phyloP scores from a whole-genome alignment of 768 basidiomycete species.

The Coprinopsis marcescibilis region DNA sequence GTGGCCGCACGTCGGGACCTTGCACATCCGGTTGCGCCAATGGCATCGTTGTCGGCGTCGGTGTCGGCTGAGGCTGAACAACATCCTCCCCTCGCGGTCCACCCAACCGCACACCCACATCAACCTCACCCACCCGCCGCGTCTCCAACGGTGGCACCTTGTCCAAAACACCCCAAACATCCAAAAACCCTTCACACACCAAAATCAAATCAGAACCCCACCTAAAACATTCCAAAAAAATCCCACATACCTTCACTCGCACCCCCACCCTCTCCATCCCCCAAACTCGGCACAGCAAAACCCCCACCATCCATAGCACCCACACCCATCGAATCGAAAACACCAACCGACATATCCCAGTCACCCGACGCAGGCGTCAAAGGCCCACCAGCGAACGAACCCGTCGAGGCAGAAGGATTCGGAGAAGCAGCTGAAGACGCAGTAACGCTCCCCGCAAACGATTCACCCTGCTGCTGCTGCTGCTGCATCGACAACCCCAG shows the following conservation, averaged over 20 bases:
- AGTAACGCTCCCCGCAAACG: neutral
- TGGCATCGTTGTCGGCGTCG: neutral
- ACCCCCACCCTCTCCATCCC: neutral
- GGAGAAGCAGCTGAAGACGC: slow-evolving; percentile 23
- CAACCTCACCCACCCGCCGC: slow-evolving; percentile 22
- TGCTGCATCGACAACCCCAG: neutral
- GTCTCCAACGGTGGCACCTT: slow-evolving; percentile 10
- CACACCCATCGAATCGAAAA: slow-evolving; percentile 18
- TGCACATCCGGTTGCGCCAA: neutral
- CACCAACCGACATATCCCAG: slow-evolving; percentile 30
- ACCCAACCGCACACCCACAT: slow-evolving; percentile 11
- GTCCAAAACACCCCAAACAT: slow-evolving; percentile 9
- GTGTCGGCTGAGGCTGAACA: neutral
- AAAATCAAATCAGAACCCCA: slow-evolving; percentile 12
- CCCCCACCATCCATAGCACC: slow-evolving; percentile 4
- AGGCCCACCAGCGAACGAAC: slow-evolving; percentile 24
- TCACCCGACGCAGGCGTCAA: slow-evolving; percentile 31
- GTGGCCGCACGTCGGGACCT: neutral
- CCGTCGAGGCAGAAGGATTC: slow-evolving; percentile 25
- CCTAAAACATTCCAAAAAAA: slow-evolving; percentile 18
- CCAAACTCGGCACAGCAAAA: slow-evolving; percentile 2
- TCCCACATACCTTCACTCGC: neutral
- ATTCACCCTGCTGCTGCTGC: neutral
- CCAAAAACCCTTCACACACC: neutral
- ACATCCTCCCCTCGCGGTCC: neutral